Evolutionary conservation across 192 early-diverging fungal species (phyloP), one percentile per base, ranked within the genome.

Genomic region (Gigaspora rosea): DNA sequence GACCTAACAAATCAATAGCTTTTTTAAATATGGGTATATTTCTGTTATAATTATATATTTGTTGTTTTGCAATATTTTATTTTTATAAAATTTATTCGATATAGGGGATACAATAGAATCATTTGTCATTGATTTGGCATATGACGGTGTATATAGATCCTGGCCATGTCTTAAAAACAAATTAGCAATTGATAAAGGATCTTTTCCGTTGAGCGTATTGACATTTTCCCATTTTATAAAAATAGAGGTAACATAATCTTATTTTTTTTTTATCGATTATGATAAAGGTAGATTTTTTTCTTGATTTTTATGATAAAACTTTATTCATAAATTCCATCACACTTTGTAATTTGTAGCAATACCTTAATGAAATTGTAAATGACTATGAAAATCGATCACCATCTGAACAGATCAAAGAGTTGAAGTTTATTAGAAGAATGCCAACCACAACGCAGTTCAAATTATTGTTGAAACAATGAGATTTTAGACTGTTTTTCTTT

Each of bases 51-150:
- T 70, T 52, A 70, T 70, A 13, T 73, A 73, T 41, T 59, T 73
- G 35, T 57, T 58, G 10, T 59, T 73, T 35, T 73, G 36, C 57
- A 16, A 49, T 36, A 73, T n/a, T n/a, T n/a, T n/a, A n/a, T n/a
- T n/a, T 73, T 73, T 73, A 59, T 8, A 58, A 73, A 51, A 41
- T 73, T 73, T 41, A 73, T 59, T 73, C 33, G 46, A 68, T 68
- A 1, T 49, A 68, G 66, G 47, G 1, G 66, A 68, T 20, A 68
- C 66, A 2, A 49, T 68, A 8, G 62, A 63, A 9, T 63, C 62
- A 33, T 63, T 63, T 36, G 2, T 63, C 27, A 63, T 63, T 5
- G 62, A 63, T 36, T 20, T 63, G 35, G 62, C 3, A 63, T 63
- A 63, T 56, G 62, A 67, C n/a, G 65, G 65, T 5, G 11, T 67